Conservation (phyloP, 345 rosid genomes). For the Linum usitatissimum region DNA sequence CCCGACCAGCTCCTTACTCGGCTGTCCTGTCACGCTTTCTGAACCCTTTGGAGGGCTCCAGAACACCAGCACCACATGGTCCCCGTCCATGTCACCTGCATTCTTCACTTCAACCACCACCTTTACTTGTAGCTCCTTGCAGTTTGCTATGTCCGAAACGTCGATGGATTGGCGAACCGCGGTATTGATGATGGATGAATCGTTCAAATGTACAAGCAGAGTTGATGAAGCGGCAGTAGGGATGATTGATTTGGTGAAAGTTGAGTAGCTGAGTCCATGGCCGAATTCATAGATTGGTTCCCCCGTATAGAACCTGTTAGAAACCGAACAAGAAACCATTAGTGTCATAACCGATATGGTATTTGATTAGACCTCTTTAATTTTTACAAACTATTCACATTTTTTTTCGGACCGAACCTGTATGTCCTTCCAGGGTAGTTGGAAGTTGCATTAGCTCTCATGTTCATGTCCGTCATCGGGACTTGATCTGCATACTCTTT, state of each 20-base stretch:
- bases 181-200: not conserved
- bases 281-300: slow-evolving; percentile 31
- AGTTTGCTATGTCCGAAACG: slow-evolving; percentile 21
- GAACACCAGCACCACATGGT: slow-evolving; percentile 46
- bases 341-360: too few relatives aligned
- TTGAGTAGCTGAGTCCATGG: slow-evolving; percentile 44
- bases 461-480: slow-evolving; percentile 47
- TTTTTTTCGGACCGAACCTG: slow-evolving; percentile 1
- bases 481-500: slow-evolving; percentile 28
- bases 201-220: slow-evolving; percentile 4
- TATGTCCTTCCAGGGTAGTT: slow-evolving; percentile 45
- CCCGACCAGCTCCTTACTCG: slow-evolving; percentile 36
- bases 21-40: slow-evolving; percentile 22
- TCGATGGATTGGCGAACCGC: slow-evolving; percentile 22
- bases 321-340: too few relatives aligned
- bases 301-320: slow-evolving; percentile 24
- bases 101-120: slow-evolving; percentile 37
- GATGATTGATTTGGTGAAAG: slow-evolving; percentile 26
- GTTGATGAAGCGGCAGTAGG: slow-evolving; percentile 23
- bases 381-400: too few relatives aligned
- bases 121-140: slow-evolving; percentile 18
- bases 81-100: slow-evolving; percentile 30
- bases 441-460: slow-evolving; percentile 31
- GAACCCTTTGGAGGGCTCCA: slow-evolving; percentile 34
- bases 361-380: too few relatives aligned